Percentiles rank a stretch among this genome's conserved stretches.
Conservation (phyloP, 176 grass and related monocot species). For the Dendrocalamus sinicus region DNA sequence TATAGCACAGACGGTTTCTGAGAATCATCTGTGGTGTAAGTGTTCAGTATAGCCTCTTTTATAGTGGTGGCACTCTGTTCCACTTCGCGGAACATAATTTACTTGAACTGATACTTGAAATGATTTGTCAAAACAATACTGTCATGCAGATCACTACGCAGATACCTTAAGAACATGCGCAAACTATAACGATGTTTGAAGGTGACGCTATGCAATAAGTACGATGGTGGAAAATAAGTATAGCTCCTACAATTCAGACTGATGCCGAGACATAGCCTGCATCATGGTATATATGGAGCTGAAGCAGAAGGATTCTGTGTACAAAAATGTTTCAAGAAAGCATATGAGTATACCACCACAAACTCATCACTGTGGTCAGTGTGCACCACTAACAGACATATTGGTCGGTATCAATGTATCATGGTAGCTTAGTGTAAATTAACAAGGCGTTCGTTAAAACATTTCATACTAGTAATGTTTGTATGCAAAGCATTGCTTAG, state of each 20-base stretch:
- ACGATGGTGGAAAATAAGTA: neutral
- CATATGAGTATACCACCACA: neutral
- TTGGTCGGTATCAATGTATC: neutral
- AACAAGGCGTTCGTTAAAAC: neutral
- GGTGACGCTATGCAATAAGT: neutral
- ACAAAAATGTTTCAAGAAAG: neutral
- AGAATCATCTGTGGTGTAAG: too few relatives aligned
- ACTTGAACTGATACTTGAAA: neutral
- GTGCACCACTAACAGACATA: neutral
- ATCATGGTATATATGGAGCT: slow-evolving; percentile 17
- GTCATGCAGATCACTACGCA: neutral
- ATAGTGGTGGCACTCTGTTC: neutral
- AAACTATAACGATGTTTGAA: neutral
- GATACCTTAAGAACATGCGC: slow-evolving; percentile 1
- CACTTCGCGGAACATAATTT: neutral
- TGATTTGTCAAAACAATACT: neutral
- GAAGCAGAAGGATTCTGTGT: slow-evolving; percentile 13
- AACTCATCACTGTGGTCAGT: neutral
- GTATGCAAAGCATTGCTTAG: neutral
- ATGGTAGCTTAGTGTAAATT: neutral
- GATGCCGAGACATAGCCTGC: slow-evolving; percentile 40
- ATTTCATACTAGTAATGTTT: neutral
- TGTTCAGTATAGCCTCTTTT: too few relatives aligned
- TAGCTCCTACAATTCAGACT: slow-evolving; percentile 12
- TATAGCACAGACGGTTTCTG: too few relatives aligned